Conservation (phyloP, 768 basidiomycete species). For the Ramaria sp. region DNA sequence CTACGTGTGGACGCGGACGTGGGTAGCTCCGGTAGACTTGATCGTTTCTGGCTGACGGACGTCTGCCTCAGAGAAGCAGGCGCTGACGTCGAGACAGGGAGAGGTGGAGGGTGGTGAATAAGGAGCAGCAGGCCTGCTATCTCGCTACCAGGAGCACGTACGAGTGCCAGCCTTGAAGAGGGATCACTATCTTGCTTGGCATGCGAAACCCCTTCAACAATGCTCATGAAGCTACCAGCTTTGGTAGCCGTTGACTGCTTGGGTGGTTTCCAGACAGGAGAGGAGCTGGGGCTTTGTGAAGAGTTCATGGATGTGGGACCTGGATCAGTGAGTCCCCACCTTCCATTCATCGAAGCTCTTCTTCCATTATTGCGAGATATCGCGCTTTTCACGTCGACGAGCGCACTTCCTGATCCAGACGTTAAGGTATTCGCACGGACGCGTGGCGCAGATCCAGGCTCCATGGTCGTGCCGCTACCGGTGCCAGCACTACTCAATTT, state of each 20-base stretch:
- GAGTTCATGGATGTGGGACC: not conserved
- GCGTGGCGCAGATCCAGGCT: not conserved
- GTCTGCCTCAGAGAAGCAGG: not conserved
- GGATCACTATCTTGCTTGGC: slow-evolving; percentile 11
- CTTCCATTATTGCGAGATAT: not conserved
- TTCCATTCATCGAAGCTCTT: slow-evolving; percentile 1
- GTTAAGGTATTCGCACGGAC: not conserved
- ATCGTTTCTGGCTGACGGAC: not conserved
- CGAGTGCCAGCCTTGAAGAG: slow-evolving; percentile 26
- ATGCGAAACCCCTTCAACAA: slow-evolving; percentile 52
- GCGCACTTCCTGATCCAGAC: not conserved
- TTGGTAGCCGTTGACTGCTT: not conserved
- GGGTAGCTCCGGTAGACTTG: not conserved
- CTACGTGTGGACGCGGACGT: not conserved
- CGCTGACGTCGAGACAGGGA: not conserved
- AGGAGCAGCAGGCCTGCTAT: slow-evolving; percentile 12
- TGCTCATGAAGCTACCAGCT: slow-evolving; percentile 47
- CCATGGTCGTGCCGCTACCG: not conserved
- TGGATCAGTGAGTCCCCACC: not conserved
- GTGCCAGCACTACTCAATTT: not conserved
- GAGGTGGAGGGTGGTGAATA: not conserved
- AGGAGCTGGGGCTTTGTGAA: not conserved
- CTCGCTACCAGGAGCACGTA: slow-evolving; percentile 39
- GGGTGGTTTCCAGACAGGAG: not conserved
- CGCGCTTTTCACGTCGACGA: not conserved